Evolutionary conservation across 805 yeast genomes (phyloP), one percentile per base, ranked within the genome.

Genomic region (Teunomyces cretensis): DNA sequence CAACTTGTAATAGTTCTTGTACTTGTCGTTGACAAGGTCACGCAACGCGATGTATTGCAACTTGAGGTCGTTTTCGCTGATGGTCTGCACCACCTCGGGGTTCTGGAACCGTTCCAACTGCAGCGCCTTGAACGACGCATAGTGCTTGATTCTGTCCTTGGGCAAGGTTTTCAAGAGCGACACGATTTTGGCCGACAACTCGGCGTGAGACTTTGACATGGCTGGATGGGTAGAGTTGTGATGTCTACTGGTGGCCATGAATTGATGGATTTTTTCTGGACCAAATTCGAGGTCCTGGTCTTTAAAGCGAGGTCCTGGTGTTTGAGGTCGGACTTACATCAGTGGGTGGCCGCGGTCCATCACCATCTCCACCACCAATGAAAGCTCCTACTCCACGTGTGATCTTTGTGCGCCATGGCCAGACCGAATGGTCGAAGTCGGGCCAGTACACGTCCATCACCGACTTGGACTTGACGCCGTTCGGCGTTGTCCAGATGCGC

Each of bases 401-500:
- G 41, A 75, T 85, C 19, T 79, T 85, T 52, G 78, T 85, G 41
- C 88, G 94, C 61, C 94, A 86, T 54, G 92, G 92, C 54, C 96
- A 91, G 70, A 91, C 98, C 2, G 96, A 84, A 64, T 91, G 98
- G 98, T 91, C 97, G 38, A 83, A 86, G 58, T 78, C 90, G 2
- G 98, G 98, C 19, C 96, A 88, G 62, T 85, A 88, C 68, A 92
- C 98, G 3, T 88, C 97, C 2, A 53, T 73, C 35, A 92, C 98
- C 1, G 97, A 92, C 55, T 61, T 92, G 13, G 81, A 82, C 8
- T 76, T 92, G 58, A 88, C 97, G 1, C 75, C 72, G 2, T 84
- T 80, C 54, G 98, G 97, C 41, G 87, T 80, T 11, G 70, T 71
- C 30, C 94, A 89, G 60, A 88, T 89, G 80, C 65, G 68, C 38